Conservation (phyloP, 768 basidiomycete genomes). For the Phlebiopsis flavidoalba region DNA sequence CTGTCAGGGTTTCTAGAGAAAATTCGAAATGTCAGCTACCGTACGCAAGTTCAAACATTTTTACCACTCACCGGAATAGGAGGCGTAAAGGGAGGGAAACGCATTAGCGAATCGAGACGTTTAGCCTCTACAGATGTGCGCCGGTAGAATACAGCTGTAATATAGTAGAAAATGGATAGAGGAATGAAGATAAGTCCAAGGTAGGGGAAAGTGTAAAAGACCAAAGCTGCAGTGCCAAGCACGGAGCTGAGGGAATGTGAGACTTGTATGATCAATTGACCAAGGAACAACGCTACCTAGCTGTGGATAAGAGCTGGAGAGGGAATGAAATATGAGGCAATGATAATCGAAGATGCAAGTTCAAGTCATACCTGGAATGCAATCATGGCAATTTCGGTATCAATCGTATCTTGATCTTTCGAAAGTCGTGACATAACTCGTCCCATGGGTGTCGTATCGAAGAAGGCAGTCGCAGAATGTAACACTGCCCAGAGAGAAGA, state of each 20-base stretch:
- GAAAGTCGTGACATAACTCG: constrained; percentile 53
- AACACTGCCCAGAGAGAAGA: constrained; percentile 52
- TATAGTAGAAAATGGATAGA: constrained; percentile 46
- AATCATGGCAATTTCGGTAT: constrained; percentile 42
- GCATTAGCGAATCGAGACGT: constrained; percentile 56
- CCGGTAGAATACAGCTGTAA: constrained; percentile 51
- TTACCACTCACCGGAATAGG: constrained; percentile 44
- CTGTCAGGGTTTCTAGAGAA: constrained; percentile 52
- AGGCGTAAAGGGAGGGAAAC: constrained; percentile 53
- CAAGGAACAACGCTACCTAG: constrained; percentile 8
- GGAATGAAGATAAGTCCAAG: constrained; percentile 63
- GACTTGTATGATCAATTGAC: background rate
- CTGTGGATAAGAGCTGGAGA: constrained; percentile 17
- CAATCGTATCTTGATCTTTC: constrained; percentile 58
- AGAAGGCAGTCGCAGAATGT: constrained; percentile 59
- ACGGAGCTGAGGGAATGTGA: constrained; percentile 35
- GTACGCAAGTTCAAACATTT: background rate
- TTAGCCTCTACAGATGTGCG: constrained; percentile 61
- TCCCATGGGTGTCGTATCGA: constrained; percentile 69
- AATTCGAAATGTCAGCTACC: background rate
- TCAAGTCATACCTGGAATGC: constrained; percentile 30
- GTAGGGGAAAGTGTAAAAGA: constrained; percentile 51
- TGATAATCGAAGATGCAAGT: constrained; percentile 22
- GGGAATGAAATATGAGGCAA: background rate
- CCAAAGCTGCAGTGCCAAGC: constrained; percentile 50